A percentile compares a stretch with the other conserved stretches of the same genome.
These are phyloP conservation scores for Sporothrix globosa DNA, from an alignment of 2,329 filamentous ascomycete species.

Conservation along the genomic window DNA sequence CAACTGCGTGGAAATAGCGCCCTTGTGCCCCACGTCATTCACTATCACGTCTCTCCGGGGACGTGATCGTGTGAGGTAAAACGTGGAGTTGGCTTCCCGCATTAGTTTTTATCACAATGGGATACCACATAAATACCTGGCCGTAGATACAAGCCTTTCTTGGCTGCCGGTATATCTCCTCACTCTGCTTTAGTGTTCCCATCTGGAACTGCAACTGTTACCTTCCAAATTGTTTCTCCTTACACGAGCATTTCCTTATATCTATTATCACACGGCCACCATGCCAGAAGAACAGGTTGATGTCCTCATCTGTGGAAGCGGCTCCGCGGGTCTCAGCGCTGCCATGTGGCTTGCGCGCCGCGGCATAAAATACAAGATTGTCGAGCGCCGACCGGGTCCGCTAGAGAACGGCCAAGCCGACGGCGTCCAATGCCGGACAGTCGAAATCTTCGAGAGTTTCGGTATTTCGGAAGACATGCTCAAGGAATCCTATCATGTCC, in stretches of 20 bases:
- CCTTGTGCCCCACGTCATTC: no score
- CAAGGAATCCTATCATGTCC: conserved; percentile 59
- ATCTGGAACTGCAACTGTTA: no score
- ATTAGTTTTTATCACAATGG: no score
- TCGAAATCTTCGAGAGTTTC: conserved; percentile 64
- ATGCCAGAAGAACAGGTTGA: conserved; percentile 42
- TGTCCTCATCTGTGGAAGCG: conserved; percentile 64
- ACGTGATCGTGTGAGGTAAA: no score
- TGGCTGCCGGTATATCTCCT: no score
- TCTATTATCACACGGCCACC: background rate
- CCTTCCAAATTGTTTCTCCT: background rate
- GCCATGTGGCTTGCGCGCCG: conserved; percentile 63
- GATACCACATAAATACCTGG: no score
- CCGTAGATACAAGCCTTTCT: no score
- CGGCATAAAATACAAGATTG: conserved; percentile 59
- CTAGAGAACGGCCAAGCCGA: conserved; percentile 65
- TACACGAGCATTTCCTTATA: background rate
- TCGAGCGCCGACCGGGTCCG: conserved; percentile 60
- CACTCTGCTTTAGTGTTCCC: no score
- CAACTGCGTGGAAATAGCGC: no score
- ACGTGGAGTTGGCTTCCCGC: no score
- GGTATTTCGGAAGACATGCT: conserved; percentile 58
- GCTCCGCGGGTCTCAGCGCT: conserved; percentile 64
- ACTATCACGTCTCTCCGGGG: no score
- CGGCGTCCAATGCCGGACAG: conserved; percentile 62